Conservation (phyloP, 73 alveolate species). For the Effrenium voratum region DNA sequence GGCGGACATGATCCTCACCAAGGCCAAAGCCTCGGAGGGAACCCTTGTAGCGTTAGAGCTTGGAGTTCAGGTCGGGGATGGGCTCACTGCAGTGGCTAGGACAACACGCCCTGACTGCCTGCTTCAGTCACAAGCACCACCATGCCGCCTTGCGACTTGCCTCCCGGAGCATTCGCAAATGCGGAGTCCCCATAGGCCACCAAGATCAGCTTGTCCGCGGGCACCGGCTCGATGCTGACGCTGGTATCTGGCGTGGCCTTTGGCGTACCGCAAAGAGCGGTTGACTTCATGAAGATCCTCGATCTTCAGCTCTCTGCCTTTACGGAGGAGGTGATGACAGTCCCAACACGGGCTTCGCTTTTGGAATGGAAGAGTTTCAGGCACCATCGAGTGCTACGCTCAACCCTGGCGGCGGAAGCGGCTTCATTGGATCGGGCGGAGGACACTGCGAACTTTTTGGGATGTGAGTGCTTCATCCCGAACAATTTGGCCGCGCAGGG, state of each 20-base stretch:
- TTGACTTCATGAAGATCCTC: not conserved
- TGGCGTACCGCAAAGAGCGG: not conserved
- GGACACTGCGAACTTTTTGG: not conserved
- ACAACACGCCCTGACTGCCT: not conserved
- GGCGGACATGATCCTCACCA: not conserved
- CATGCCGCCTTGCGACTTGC: not conserved
- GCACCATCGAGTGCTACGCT: no score
- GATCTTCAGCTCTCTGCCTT: not conserved
- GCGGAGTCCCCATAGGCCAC: no score
- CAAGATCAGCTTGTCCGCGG: not conserved
- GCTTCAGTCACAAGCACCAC: not conserved
- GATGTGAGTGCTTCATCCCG: not conserved
- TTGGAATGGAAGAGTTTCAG: not conserved
- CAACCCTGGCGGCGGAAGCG: no score
- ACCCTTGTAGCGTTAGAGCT: not conserved
- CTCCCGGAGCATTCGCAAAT: no score
- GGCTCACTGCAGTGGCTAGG: not conserved
- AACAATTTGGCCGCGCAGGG: not conserved
- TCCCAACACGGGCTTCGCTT: not conserved
- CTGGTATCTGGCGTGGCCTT: not conserved
- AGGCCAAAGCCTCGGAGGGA: not conserved
- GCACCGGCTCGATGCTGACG: not conserved
- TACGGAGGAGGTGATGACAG: not conserved
- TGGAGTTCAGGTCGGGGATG: not conserved
- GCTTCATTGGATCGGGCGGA: no score